Conservation (phyloP, 345 rosid genomes). For the Clarkia xantiana region DNA sequence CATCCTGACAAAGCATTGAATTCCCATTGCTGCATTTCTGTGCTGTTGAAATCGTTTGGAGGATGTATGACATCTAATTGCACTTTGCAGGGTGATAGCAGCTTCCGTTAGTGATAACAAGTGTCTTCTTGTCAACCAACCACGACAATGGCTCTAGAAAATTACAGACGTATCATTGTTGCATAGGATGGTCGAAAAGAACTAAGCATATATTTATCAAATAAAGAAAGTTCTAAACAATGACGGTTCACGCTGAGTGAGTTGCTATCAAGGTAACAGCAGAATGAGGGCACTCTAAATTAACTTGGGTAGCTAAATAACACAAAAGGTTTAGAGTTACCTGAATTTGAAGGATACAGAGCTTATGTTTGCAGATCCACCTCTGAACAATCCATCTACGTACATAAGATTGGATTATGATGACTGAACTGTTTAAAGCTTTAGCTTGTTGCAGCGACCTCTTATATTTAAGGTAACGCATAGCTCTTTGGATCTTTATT, state of each 20-base stretch:
- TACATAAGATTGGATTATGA: conserved; percentile 39
- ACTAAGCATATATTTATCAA: background rate
- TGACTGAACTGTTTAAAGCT: conserved; percentile 29
- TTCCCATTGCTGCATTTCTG: conserved; percentile 37
- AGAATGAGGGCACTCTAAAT: background rate
- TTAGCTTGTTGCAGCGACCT: conserved; percentile 19
- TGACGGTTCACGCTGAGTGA: no score
- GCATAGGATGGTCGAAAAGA: background rate
- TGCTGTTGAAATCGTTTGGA: conserved; percentile 18
- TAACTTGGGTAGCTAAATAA: background rate
- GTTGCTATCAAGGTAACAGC: background rate
- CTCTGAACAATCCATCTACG: conserved; percentile 48
- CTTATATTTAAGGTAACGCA: conserved; percentile 17
- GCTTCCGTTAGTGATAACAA: conserved; percentile 31
- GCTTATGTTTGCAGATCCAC: conserved; percentile 13
- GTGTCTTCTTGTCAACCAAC: conserved; percentile 46
- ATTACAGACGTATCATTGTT: background rate
- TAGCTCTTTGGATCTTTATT: conserved; percentile 25
- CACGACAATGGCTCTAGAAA: conserved; percentile 43
- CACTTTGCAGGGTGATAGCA: conserved; percentile 41
- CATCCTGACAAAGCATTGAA: conserved; percentile 47
- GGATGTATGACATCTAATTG: conserved; percentile 25
- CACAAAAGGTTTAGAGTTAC: conserved; percentile 16
- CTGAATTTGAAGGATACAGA: conserved; percentile 36
- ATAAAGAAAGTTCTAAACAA: no score